Percentiles rank a stretch among this genome's conserved stretches.
These are phyloP conservation scores for Aristolochia californica DNA, from an alignment of 164 flowering plant genomes.

Conservation along the genomic window DNA sequence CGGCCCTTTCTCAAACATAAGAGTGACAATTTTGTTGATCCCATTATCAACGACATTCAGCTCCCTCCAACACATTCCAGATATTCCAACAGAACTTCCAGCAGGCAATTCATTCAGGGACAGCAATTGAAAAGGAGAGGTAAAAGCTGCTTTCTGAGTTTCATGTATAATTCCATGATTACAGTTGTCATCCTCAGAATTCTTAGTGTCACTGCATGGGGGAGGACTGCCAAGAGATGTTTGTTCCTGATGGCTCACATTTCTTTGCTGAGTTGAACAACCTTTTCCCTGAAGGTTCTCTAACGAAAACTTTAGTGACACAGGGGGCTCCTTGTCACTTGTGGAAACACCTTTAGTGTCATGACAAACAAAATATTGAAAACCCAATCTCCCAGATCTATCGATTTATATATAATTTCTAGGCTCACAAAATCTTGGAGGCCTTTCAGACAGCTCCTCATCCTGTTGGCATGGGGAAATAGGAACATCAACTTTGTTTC, in stretches of 20 bases:
- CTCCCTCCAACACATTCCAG: too few relatives aligned
- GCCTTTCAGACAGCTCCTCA: neutral
- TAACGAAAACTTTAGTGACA: neutral
- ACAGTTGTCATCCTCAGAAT: conserved; percentile 34
- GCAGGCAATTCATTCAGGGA: too few relatives aligned
- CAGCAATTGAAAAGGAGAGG: too few relatives aligned
- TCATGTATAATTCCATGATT: conserved; percentile 21
- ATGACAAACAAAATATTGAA: neutral
- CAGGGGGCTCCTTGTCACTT: neutral
- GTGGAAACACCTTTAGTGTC: neutral
- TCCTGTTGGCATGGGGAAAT: too few relatives aligned
- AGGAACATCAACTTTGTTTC: too few relatives aligned
- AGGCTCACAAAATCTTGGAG: neutral
- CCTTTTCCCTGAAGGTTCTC: too few relatives aligned
- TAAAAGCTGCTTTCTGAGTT: too few relatives aligned
- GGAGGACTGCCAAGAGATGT: conserved; percentile 38
- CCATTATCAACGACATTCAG: too few relatives aligned
- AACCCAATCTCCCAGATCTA: too few relatives aligned
- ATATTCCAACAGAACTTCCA: too few relatives aligned
- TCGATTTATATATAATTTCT: neutral
- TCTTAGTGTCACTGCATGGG: conserved; percentile 36
- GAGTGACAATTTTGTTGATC: too few relatives aligned
- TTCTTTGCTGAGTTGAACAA: conserved; percentile 10
- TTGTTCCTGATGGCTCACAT: conserved; percentile 17
- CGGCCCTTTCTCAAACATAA: too few relatives aligned